Percentiles rank a stretch among this genome's conserved stretches.
Conservation (phyloP, 305 asterid species). For the Fraxinus paxiana region DNA sequence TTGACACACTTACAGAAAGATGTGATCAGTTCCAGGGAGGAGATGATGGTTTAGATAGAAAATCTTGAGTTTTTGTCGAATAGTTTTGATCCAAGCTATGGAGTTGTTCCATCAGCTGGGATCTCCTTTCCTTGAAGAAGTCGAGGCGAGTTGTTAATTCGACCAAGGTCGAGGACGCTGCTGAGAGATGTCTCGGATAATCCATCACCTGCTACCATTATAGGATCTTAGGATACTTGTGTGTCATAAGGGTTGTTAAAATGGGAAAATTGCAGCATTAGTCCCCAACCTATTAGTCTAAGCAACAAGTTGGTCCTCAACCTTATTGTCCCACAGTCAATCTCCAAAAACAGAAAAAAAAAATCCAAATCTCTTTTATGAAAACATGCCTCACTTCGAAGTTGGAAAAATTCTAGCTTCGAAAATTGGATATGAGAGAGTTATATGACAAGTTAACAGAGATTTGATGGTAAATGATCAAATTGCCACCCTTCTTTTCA, state of each 20-base stretch:
- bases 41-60: constrained; percentile 65
- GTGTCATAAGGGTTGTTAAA: background rate
- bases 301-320: background rate
- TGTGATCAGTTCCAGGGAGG: constrained; percentile 76
- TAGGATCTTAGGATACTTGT: background rate
- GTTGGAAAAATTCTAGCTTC: background rate
- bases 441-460: background rate
- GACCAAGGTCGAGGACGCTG: constrained; percentile 57
- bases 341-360: background rate
- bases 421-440: background rate
- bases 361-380: background rate
- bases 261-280: background rate
- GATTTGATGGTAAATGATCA: background rate
- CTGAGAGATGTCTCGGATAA: too few species aligned
- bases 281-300: background rate
- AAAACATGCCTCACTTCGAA: background rate
- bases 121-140: constrained; percentile 91
- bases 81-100: constrained; percentile 74
- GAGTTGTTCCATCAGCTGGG: constrained; percentile 96
- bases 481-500: too few species aligned
- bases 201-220: too few species aligned
- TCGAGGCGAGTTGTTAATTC: constrained; percentile 88
- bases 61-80: constrained; percentile 61
- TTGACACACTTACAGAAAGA: constrained; percentile 21
- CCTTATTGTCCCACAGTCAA: background rate